Base-by-base conservation (phyloP, 164 flowering plant species). In the Chimonanthus salicifolius region DNA sequence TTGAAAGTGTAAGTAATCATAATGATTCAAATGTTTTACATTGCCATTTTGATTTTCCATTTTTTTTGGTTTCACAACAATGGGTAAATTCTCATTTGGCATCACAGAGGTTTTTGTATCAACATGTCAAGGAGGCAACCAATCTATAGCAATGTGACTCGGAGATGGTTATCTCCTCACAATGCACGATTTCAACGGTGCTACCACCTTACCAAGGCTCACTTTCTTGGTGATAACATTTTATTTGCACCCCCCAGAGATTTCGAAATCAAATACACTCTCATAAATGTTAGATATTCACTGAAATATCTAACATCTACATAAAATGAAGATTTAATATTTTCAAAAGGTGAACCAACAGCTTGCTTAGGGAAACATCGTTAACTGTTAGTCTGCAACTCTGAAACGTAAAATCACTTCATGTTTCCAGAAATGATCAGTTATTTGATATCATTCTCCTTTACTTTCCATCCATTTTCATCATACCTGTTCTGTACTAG, bases 1-100 rank as follows among this genome's bases (percentile, higher is more conserved):
- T 94, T 80, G 92, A 90, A 72, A 81, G 87, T 45, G 98, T 94
- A 76, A 85, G 94, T 84, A 48, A n/a, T 15, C 7, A 49, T 6
- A 66, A 18, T 44, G 7, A 18, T 13, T 15, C 6, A 7, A 65
- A 0, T 68, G 16, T 49, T 71, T 69, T 20, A 1, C n/a, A 15
- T n/a, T 20, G 10, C 65, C 44, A 44, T 43, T 16, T 54, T 10
- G 47, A 62, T 67, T 18, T 62, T 45, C 16, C 67, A 20, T 49
- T 54, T 33, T 33, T 4, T 69, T 8, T 47, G 33, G 47, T 43
- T 67, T 62, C 15, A 3, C 5, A 11, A 5, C 43, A 20, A 43
- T 58, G 66, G 33, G 33, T 33, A 33, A 33, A 33, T 33, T 33
- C 33, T 33, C 33, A 33, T 33, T 33, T 33, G 33, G 33, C 33